A percentile compares a stretch with the other conserved stretches of the same genome.
Conservation (phyloP, 164 flowering plant species). For the Dillenia suffruticosa region DNA sequence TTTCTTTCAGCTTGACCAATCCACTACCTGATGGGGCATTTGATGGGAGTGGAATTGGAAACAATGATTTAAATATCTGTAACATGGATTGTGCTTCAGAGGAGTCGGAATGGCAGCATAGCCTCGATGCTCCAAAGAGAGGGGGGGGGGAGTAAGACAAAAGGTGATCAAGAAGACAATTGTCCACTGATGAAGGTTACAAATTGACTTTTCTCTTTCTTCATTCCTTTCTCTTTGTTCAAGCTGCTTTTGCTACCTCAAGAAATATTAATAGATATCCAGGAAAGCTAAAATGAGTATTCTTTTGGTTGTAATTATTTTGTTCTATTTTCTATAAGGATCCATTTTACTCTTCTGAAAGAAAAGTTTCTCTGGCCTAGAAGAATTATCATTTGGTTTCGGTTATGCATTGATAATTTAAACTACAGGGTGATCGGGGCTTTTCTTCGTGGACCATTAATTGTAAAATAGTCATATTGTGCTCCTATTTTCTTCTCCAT, state of each 20-base stretch:
- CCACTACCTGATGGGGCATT: conserved; percentile 12
- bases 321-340: too few species aligned
- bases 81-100: conserved; percentile 10
- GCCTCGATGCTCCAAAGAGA: conserved; percentile 19
- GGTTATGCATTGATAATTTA: too few species aligned
- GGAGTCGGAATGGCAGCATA: conserved; percentile 12
- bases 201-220: too few species aligned
- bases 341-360: too few species aligned
- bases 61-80: conserved; percentile 6
- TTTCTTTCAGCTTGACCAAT: conserved; percentile 21
- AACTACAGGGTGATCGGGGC: too few species aligned
- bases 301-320: too few species aligned
- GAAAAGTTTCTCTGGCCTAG: too few species aligned
- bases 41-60: conserved; percentile 11
- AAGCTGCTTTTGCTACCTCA: conserved; percentile 18
- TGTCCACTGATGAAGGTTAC: conserved; percentile 5
- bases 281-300: too few species aligned
- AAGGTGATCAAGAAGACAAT: conserved; percentile 18
- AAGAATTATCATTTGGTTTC: too few species aligned
- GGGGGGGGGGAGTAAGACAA: conserved; percentile 49
- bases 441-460: too few species aligned
- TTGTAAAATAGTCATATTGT: too few species aligned
- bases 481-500: too few species aligned
- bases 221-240: neutral
- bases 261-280: neutral